Percentiles rank a stretch among this genome's conserved stretches.
phyloP scores from a whole-genome alignment of 805 yeast species.

The Metschnikowia rubicola region DNA sequence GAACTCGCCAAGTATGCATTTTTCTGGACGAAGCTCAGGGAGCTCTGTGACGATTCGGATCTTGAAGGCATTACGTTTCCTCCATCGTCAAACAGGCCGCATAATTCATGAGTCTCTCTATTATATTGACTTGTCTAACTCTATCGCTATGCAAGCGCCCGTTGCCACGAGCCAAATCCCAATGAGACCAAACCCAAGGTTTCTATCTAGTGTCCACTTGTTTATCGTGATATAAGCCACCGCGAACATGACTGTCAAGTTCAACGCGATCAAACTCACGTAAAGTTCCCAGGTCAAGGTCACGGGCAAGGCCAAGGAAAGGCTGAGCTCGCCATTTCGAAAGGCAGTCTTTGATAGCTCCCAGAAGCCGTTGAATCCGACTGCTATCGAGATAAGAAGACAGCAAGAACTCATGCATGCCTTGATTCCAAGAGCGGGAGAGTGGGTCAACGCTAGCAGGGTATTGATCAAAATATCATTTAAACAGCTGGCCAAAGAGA shows the following conservation, averaged over 20 bases:
- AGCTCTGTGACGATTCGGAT: background rate
- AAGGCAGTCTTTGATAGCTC: slow-evolving; percentile 19
- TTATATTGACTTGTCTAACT: background rate
- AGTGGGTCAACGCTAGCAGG: slow-evolving; percentile 40
- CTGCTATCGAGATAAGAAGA: slow-evolving; percentile 45
- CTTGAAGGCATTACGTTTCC: slow-evolving; percentile 1
- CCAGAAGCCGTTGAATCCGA: slow-evolving; percentile 45
- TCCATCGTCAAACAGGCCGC: background rate
- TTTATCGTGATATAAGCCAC: slow-evolving; percentile 29
- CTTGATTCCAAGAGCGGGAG: slow-evolving; percentile 42
- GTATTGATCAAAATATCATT: slow-evolving; percentile 52
- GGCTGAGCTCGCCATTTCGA: background rate
- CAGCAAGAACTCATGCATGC: slow-evolving; percentile 56
- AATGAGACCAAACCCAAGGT: slow-evolving; percentile 21
- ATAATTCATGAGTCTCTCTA: background rate
- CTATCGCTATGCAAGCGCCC: slow-evolving; percentile 2
- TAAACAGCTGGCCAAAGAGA: slow-evolving; percentile 49
- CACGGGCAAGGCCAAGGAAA: slow-evolving; percentile 16
- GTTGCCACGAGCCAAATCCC: slow-evolving; percentile 7
- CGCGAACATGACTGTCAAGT: slow-evolving; percentile 21
- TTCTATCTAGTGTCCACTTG: slow-evolving; percentile 32
- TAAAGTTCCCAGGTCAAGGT: slow-evolving; percentile 22
- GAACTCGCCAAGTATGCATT: background rate
- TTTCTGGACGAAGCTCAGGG: slow-evolving; percentile 2
- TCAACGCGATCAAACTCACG: slow-evolving; percentile 25